Evolutionary conservation across 1,284 basidiomycete species (phyloP).

Genomic region (Peniophora sp.): DNA sequence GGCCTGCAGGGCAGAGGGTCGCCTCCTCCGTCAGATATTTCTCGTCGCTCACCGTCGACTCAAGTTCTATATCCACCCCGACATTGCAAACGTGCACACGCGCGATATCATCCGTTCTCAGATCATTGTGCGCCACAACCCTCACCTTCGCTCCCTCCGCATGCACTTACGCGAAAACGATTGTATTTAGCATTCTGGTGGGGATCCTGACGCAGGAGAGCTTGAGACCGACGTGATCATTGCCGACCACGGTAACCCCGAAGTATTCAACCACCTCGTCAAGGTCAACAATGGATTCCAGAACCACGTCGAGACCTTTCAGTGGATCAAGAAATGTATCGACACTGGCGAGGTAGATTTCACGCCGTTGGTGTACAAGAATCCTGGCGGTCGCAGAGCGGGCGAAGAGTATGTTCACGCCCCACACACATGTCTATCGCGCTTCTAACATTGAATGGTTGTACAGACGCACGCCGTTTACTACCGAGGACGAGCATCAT

Average conservation of each 20-base stretch:
- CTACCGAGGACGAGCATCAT: slow-evolving; percentile 61
- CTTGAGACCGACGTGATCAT: slow-evolving; percentile 66
- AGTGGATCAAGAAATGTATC: slow-evolving; percentile 76
- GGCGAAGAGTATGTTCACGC: slow-evolving; percentile 63
- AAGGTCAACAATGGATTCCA: slow-evolving; percentile 53
- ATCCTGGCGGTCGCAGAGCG: slow-evolving; percentile 68
- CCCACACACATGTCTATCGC: background rate
- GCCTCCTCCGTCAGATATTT: slow-evolving; percentile 68
- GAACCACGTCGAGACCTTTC: slow-evolving; percentile 70
- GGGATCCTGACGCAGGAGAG: slow-evolving; percentile 57
- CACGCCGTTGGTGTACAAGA: slow-evolving; percentile 71
- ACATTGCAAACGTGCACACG: slow-evolving; percentile 67
- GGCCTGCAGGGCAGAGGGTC: slow-evolving; percentile 66
- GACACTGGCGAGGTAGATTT: slow-evolving; percentile 54
- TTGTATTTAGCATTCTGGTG: slow-evolving; percentile 61
- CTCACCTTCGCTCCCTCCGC: background rate
- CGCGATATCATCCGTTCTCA: slow-evolving; percentile 52
- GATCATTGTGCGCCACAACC: slow-evolving; percentile 27
- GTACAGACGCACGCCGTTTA: slow-evolving; percentile 64
- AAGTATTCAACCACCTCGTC: slow-evolving; percentile 65
- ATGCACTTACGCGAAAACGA: background rate
- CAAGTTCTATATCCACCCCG: slow-evolving; percentile 68
- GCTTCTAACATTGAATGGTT: slow-evolving; percentile 1
- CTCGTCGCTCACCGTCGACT: slow-evolving; percentile 52
- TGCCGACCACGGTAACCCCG: slow-evolving; percentile 63